Evolutionary conservation across 2,329 filamentous ascomycete genomes (phyloP).

Genomic region (Sarocladium oryzae): DNA sequence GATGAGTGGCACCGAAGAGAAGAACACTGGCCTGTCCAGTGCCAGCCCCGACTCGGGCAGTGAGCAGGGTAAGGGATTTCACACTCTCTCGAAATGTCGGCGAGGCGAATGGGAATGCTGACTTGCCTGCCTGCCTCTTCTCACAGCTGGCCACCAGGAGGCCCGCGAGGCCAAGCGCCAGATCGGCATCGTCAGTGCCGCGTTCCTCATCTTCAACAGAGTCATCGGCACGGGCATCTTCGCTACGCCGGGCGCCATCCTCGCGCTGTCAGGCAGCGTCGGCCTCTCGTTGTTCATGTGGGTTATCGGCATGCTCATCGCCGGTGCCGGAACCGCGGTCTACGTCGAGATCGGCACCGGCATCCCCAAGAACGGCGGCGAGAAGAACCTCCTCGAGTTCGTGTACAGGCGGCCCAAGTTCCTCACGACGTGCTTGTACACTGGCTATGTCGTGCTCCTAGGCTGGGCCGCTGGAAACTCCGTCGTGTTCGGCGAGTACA

Average conservation of each 20-base stretch:
- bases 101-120: too few species aligned
- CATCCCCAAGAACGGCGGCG: slow-evolving; percentile 57
- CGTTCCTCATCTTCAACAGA: slow-evolving; percentile 57
- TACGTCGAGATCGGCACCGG: slow-evolving; percentile 62
- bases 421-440: slow-evolving; percentile 54
- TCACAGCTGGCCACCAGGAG: slow-evolving; percentile 20
- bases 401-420: slow-evolving; percentile 56
- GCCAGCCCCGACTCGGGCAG: slow-evolving; percentile 5
- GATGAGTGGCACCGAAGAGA: slow-evolving; percentile 2
- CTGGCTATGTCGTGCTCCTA: slow-evolving; percentile 55
- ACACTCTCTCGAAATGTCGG: not conserved
- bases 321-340: slow-evolving; percentile 54
- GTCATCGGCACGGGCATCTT: slow-evolving; percentile 64
- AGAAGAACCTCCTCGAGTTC: slow-evolving; percentile 63
- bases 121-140: not conserved
- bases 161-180: slow-evolving; percentile 43
- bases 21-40: not conserved
- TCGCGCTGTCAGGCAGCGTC: slow-evolving; percentile 51
- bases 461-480: slow-evolving; percentile 62
- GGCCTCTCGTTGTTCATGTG: slow-evolving; percentile 58
- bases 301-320: slow-evolving; percentile 56
- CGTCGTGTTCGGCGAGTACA: slow-evolving; percentile 65
- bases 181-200: slow-evolving; percentile 48
- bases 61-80: not conserved
- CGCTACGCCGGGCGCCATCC: slow-evolving; percentile 53